Evolutionary conservation across 2,329 filamentous ascomycete species (phyloP).

Genomic region (Pyrenochaeta sp.): DNA sequence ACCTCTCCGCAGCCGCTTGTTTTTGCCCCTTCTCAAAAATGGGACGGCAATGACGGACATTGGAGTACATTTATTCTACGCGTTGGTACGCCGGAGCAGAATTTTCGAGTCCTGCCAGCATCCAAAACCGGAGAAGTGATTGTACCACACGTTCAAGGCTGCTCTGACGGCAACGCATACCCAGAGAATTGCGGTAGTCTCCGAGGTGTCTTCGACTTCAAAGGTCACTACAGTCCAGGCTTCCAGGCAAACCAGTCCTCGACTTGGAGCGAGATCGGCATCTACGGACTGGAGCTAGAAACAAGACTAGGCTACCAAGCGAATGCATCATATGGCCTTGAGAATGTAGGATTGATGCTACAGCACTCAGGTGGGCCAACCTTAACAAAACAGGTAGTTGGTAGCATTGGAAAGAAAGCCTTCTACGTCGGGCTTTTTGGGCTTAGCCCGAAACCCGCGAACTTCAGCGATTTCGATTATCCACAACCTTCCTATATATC

Average conservation of each 20-base stretch:
- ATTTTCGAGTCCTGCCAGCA: slow-evolving; percentile 29
- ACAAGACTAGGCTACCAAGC: slow-evolving; percentile 6
- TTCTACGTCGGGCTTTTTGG: slow-evolving; percentile 34
- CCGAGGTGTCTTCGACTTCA: slow-evolving; percentile 11
- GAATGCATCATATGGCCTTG: slow-evolving; percentile 13
- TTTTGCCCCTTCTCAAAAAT: background rate
- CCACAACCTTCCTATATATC: too few relatives aligned
- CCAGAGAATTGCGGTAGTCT: slow-evolving; percentile 8
- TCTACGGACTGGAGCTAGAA: slow-evolving; percentile 8
- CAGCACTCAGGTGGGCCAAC: too few relatives aligned
- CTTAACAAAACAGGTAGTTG: slow-evolving; percentile 14
- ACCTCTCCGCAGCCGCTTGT: too few relatives aligned
- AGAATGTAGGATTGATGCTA: slow-evolving; percentile 6
- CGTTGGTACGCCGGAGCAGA: slow-evolving; percentile 32
- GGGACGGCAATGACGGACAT: background rate
- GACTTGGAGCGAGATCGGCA: slow-evolving; percentile 14
- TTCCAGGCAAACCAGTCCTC: slow-evolving; percentile 8
- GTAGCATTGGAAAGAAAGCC: slow-evolving; percentile 21
- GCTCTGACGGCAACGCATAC: background rate
- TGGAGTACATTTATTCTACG: slow-evolving; percentile 31
- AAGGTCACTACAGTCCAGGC: slow-evolving; percentile 5
- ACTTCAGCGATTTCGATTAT: slow-evolving; percentile 53
- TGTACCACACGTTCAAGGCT: background rate
- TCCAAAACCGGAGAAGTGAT: slow-evolving; percentile 6
- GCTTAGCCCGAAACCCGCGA: slow-evolving; percentile 54